A percentile compares a stretch with the other conserved stretches of the same genome.
Conservation (phyloP, 129 eudicot genomes). For the Artemisia argyi region DNA sequence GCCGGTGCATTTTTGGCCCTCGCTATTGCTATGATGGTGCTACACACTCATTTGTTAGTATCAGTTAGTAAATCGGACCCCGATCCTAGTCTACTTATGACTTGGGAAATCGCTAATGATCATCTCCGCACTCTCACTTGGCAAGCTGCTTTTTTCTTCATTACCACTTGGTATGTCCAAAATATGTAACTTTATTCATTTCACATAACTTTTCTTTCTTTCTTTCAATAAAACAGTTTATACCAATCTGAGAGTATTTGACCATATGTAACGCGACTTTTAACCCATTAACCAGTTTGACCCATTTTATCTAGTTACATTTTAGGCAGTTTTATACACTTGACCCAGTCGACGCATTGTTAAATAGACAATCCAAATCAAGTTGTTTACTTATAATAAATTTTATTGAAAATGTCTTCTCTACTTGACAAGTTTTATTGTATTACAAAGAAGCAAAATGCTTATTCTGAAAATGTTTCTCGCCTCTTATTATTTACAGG, state of each 20-base stretch:
- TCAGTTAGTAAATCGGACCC: constrained; percentile 61
- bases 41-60: constrained; percentile 62
- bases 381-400: too few relatives aligned
- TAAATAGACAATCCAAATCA: too few relatives aligned
- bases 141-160: constrained; percentile 90
- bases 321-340: too few relatives aligned
- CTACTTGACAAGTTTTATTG: background rate
- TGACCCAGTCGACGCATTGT: too few relatives aligned
- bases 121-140: constrained; percentile 62
- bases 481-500: constrained; percentile 36
- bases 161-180: constrained; percentile 73
- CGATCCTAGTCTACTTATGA: constrained; percentile 39
- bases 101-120: constrained; percentile 51
- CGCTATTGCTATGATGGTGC: constrained; percentile 63
- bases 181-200: background rate
- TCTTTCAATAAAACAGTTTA: too few relatives aligned
- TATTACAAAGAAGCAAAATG: background rate
- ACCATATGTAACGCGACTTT: too few relatives aligned
- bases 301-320: too few relatives aligned
- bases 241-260: too few relatives aligned
- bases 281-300: too few relatives aligned
- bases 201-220: background rate
- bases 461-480: background rate
- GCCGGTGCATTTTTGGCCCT: constrained; percentile 67
- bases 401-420: too few relatives aligned